Conservation (phyloP, 805 yeast genomes). For the Myxozyma sirexii region DNA sequence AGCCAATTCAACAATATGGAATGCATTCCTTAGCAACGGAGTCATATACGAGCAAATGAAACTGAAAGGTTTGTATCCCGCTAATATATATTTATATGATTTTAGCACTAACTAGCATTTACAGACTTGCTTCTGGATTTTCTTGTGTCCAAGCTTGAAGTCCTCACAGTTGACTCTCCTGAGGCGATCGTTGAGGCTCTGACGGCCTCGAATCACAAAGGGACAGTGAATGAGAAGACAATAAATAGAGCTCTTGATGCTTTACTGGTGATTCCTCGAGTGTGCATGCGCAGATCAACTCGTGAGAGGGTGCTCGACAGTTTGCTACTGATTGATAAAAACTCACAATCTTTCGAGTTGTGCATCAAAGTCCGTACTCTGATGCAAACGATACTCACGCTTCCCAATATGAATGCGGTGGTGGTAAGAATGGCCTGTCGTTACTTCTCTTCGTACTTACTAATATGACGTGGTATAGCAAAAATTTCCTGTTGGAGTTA, state of each 20-base stretch:
- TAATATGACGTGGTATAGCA: slow-evolving; percentile 45
- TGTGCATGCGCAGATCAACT: slow-evolving; percentile 1
- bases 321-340: slow-evolving; percentile 13
- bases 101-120: not conserved
- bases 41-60: slow-evolving; percentile 14
- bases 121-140: not conserved
- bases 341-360: not conserved
- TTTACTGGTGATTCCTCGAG: slow-evolving; percentile 13
- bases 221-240: not conserved
- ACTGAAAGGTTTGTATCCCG: slow-evolving; percentile 10
- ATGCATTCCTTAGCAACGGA: not conserved
- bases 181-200: not conserved
- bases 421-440: slow-evolving; percentile 11
- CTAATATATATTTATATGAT: not conserved
- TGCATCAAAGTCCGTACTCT: not conserved
- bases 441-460: too few species aligned
- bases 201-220: not conserved
- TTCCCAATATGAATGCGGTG: slow-evolving; percentile 24
- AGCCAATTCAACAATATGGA: not conserved
- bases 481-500: slow-evolving; percentile 3
- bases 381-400: slow-evolving; percentile 3
- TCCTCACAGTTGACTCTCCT: not conserved
- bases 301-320: slow-evolving; percentile 21
- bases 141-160: slow-evolving; percentile 4
- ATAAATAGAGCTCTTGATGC: not conserved